Base-by-base conservation (phyloP, 345 rosid genomes). In the Geranium brycei region DNA sequence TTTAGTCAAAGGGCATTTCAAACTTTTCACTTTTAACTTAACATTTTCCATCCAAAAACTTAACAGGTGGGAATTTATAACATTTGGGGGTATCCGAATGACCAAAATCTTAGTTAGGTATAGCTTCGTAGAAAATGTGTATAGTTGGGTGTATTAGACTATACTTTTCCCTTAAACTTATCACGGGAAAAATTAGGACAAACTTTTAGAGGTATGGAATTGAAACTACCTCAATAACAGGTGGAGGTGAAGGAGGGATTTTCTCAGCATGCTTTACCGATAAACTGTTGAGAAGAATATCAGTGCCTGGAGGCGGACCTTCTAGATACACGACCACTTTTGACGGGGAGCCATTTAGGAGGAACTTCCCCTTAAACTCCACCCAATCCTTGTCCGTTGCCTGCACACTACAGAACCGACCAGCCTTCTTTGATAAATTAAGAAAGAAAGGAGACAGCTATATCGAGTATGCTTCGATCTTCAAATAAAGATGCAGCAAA, bases 261-360 rank as follows among this genome's bases (percentile, higher is more conserved):
- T 86, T 83, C 73, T 77, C 83, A 2, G 99, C 97, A 66, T 82
- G 96, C 77, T 83, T 90, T 15, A 90, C 82, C 11, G 63, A 68
- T 17, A 93, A 77, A 75, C 82, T 80, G 65, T 90, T 87, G 64
- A 93, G 72, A 66, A 93, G 91, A 75, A 93, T 81, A 83, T 93
- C 97, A 3, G 82, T 77, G 67, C 96, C 96, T 55, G 92, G 78
- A 66, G 96, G 95, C 5, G 99, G 97, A 70, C 97, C 99, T 86
- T 93, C 99, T 14, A 93, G 28, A 72, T 90, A 93, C 68, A 93
- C 81, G 51, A 90, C 83, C 8, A 85, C 91, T 78, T 76, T 79
- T 69, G 90, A 84, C 8, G 92, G 91, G 55, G 85, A 77, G 59
- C 91, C 85, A 76, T 93, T 90, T 28, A 93, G 72, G 47, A 88